A percentile compares a stretch with the other conserved stretches of the same genome.
These are phyloP conservation scores for Musa schizocarpa DNA, from an alignment of 176 grass and related monocot species.

Conservation along the genomic window DNA sequence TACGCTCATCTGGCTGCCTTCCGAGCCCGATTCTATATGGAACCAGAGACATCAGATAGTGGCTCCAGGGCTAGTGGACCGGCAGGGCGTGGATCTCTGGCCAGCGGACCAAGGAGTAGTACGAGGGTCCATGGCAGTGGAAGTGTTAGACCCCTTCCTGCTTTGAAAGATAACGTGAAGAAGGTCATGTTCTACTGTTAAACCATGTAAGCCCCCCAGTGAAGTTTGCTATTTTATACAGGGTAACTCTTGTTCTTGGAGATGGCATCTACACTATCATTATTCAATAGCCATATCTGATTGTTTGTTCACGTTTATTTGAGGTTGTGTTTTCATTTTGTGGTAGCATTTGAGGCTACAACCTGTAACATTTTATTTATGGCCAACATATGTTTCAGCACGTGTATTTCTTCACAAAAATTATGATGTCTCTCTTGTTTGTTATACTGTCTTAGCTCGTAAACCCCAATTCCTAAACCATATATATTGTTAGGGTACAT, in stretches of 20 bases:
- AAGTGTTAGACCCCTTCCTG: not conserved
- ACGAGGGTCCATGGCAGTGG: not conserved
- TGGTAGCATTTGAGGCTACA: too few relatives aligned
- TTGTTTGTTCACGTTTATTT: too few relatives aligned
- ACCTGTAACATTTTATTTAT: too few relatives aligned
- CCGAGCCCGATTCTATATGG: not conserved
- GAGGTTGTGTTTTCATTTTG: too few relatives aligned
- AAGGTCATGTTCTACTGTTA: slow-evolving; percentile 8
- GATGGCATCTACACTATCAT: too few relatives aligned
- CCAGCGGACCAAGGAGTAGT: not conserved
- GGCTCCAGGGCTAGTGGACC: not conserved
- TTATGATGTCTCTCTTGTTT: too few relatives aligned
- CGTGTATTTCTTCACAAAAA: too few relatives aligned
- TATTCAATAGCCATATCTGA: too few relatives aligned
- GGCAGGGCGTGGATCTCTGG: not conserved
- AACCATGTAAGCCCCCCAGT: not conserved
- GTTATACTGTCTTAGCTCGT: too few relatives aligned
- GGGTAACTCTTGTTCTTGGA: not conserved
- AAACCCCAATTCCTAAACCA: too few relatives aligned
- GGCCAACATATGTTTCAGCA: too few relatives aligned
- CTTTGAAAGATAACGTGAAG: not conserved
- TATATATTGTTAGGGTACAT: too few relatives aligned
- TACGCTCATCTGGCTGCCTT: slow-evolving; percentile 3
- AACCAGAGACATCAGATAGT: not conserved
- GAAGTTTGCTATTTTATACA: not conserved